Conservation (phyloP, 1,139 yeast species). For the Nakaseomyces uthaithaninus region DNA sequence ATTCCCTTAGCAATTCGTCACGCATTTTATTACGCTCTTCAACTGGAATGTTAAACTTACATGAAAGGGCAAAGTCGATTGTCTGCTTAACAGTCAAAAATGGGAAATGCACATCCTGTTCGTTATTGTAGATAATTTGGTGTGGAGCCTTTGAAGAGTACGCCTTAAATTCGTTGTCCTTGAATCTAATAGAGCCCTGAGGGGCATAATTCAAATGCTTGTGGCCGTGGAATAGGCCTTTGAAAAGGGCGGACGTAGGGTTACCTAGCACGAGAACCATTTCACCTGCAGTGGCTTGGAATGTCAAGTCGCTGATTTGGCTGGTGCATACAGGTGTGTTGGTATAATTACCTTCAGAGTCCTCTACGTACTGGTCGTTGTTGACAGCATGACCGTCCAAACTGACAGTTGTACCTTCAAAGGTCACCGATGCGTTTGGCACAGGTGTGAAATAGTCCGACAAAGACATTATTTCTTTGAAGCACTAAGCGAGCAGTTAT, state of each 20-base stretch:
- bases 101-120: conserved; percentile 44
- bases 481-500: too few species aligned
- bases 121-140: conserved; percentile 42
- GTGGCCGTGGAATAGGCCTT: conserved; percentile 18
- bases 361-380: conserved; percentile 7
- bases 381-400: conserved; percentile 10
- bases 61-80: conserved; percentile 33
- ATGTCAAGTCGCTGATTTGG: conserved; percentile 18
- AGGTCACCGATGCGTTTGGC: conserved; percentile 22
- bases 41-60: conserved; percentile 32
- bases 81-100: conserved; percentile 43
- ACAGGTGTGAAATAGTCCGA: conserved; percentile 23
- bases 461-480: conserved; percentile 16
- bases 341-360: neutral
- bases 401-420: conserved; percentile 19
- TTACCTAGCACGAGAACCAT: conserved; percentile 24
- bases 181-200: conserved; percentile 25
- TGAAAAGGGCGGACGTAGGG: conserved; percentile 21
- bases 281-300: conserved; percentile 28
- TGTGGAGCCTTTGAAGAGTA: conserved; percentile 24
- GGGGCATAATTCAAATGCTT: conserved; percentile 30
- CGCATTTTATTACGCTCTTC: conserved; percentile 33
- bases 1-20: conserved; percentile 35
- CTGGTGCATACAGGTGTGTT: neutral
- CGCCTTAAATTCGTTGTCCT: conserved; percentile 22